Percentiles rank a stretch among this genome's conserved stretches.
Conservation (phyloP, 1,284 basidiomycete species). For the Irpex rosettiformis region DNA sequence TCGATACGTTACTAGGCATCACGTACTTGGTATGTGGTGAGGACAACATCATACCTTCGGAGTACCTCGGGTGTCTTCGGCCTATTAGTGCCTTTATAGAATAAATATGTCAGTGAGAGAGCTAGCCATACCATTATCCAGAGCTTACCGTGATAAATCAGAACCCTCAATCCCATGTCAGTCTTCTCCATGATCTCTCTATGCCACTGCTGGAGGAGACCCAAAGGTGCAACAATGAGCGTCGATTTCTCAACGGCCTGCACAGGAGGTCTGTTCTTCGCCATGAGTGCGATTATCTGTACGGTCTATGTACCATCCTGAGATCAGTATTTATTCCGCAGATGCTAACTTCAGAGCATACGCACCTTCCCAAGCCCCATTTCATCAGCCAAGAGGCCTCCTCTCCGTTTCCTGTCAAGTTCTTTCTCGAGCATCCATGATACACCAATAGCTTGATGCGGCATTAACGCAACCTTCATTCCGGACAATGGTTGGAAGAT, state of each 20-base stretch:
- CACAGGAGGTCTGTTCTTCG: slow-evolving; percentile 40
- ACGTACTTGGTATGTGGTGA: slow-evolving; percentile 53
- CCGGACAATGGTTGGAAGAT: slow-evolving; percentile 42
- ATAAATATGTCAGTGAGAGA: no score
- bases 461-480: slow-evolving; percentile 56
- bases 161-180: slow-evolving; percentile 37
- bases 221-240: slow-evolving; percentile 52
- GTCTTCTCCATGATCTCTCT: slow-evolving; percentile 57
- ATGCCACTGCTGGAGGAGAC: slow-evolving; percentile 56
- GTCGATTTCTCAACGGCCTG: slow-evolving; percentile 37
- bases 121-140: neutral
- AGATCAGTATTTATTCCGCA: neutral
- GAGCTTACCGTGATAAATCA: slow-evolving; percentile 53
- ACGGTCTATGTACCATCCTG: slow-evolving; percentile 35
- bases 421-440: slow-evolving; percentile 67
- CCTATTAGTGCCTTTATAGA: slow-evolving; percentile 27
- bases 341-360: neutral
- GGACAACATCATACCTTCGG: slow-evolving; percentile 48
- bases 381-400: slow-evolving; percentile 78
- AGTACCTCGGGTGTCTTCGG: slow-evolving; percentile 40
- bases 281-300: slow-evolving; percentile 48
- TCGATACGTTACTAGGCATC: neutral
- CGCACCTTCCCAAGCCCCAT: slow-evolving; percentile 56
- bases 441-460: slow-evolving; percentile 65
- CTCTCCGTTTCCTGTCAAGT: slow-evolving; percentile 33